Evolutionary conservation across 176 grass and related monocot species (phyloP).

Genomic region (Carex littledalei): DNA sequence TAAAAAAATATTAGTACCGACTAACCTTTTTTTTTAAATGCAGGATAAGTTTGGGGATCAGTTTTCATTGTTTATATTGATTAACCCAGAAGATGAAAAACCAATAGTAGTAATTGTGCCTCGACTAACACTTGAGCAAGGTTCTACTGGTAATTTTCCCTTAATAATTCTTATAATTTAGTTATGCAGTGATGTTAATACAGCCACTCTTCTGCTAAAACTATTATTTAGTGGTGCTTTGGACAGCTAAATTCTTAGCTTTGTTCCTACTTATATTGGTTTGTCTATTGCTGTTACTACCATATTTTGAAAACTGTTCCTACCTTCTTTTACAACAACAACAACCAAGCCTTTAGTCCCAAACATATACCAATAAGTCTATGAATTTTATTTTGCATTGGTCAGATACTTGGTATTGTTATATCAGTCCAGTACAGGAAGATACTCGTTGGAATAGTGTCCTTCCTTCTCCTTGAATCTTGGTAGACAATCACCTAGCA

Average conservation of each 20-base stretch:
- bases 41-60: slow-evolving; percentile 95
- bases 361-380: neutral
- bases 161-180: slow-evolving; percentile 8
- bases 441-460: neutral
- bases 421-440: neutral
- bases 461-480: neutral
- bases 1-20: slow-evolving; percentile 6
- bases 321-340: neutral
- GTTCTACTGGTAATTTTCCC: slow-evolving; percentile 51
- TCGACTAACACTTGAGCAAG: slow-evolving; percentile 54
- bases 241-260: neutral
- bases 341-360: too few relatives aligned
- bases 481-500: neutral
- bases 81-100: slow-evolving; percentile 93
- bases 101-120: slow-evolving; percentile 90
- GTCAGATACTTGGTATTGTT: neutral
- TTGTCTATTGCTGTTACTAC: neutral
- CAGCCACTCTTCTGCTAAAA: neutral
- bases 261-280: neutral
- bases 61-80: slow-evolving; percentile 86
- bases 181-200: neutral
- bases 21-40: slow-evolving; percentile 16
- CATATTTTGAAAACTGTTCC: neutral
- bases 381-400: neutral
- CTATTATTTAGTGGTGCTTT: neutral